These are phyloP conservation scores for Solanum gandarillasii DNA, from an alignment of 257 asterid genomes.

Conservation along the genomic window DNA sequence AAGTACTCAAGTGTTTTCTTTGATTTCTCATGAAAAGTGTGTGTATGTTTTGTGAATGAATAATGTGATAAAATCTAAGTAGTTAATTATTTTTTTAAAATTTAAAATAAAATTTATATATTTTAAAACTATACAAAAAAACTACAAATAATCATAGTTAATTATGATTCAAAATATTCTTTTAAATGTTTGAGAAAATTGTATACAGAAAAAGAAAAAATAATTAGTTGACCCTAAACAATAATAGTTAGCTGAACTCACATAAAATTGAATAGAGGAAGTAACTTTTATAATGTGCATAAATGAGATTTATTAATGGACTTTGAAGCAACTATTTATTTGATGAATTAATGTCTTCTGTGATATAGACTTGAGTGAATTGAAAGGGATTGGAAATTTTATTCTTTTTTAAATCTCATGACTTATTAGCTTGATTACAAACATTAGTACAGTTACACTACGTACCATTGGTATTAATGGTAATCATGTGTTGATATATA, in stretches of 20 bases:
- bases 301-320: not conserved
- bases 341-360: not conserved
- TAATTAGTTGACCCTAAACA: not conserved
- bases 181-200: not conserved
- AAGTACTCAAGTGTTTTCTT: not conserved
- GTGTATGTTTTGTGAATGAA: not conserved
- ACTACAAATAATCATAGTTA: not conserved
- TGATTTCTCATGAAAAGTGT: not conserved
- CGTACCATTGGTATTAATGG: not conserved
- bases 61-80: not conserved
- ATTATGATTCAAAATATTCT: not conserved
- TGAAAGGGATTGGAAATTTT: not conserved
- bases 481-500: not conserved
- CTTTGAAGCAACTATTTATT: not conserved
- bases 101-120: not conserved
- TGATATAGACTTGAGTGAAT: not conserved
- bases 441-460: not conserved
- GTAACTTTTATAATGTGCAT: not conserved
- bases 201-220: not conserved
- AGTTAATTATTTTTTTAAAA: not conserved
- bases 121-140: not conserved
- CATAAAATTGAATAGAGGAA: not conserved
- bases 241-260: not conserved
- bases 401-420: not conserved
- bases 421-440: not conserved